These are phyloP conservation scores for Anaeromyces robustus DNA, from an alignment of 192 early-diverging fungal genomes.

Conservation along the genomic window DNA sequence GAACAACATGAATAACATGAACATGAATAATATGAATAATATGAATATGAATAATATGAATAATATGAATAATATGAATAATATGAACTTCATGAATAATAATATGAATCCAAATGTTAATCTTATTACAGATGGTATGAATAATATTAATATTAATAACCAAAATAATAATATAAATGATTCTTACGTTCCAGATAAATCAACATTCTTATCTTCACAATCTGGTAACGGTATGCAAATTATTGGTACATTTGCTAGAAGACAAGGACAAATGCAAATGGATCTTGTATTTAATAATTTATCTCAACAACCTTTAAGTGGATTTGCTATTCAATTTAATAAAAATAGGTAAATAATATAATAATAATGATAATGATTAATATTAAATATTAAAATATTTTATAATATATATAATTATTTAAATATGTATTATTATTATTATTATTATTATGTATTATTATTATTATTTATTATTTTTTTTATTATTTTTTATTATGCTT, in stretches of 20 bases:
- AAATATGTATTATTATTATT: too few relatives aligned
- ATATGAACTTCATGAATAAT: not conserved
- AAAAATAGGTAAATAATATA: slow-evolving; percentile 15
- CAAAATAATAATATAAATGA: not conserved
- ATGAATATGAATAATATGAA: not conserved
- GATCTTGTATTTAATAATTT: slow-evolving; percentile 28
- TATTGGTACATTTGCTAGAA: not conserved
- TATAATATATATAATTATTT: too few relatives aligned
- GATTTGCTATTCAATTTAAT: slow-evolving; percentile 47
- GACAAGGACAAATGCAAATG: slow-evolving; percentile 6
- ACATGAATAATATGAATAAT: not conserved
- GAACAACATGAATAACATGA: not conserved
- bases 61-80: not conserved
- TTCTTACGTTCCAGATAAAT: not conserved
- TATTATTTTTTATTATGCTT: too few relatives aligned
- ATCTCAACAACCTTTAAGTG: slow-evolving; percentile 11
- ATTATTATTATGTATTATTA: too few relatives aligned
- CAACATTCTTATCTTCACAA: not conserved
- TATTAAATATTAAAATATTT: not conserved
- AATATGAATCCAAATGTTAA: not conserved
- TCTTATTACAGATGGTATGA: slow-evolving; percentile 7
- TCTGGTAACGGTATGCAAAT: slow-evolving; percentile 2
- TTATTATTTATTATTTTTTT: too few relatives aligned
- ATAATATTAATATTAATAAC: slow-evolving; percentile 8
- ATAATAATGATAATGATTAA: slow-evolving; percentile 1